These are phyloP conservation scores for Calonectria multiphialidica DNA, from an alignment of 2,329 filamentous ascomycete genomes.

Conservation along the genomic window DNA sequence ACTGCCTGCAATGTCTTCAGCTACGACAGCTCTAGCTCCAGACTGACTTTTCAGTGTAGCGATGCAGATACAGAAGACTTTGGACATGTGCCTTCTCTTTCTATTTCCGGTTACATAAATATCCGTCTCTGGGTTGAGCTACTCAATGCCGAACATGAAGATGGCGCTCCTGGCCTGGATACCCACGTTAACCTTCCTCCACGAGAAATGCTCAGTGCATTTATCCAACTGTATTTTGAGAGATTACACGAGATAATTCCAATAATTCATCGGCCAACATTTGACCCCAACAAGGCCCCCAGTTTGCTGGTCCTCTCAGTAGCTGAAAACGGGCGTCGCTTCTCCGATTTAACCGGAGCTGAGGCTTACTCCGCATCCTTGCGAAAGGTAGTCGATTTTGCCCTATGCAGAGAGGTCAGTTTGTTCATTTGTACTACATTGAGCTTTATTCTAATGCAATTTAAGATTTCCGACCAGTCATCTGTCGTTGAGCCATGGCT, in stretches of 20 bases:
- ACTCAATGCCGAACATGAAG: neutral
- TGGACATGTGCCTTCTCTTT: neutral
- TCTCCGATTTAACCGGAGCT: neutral
- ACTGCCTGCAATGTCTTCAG: neutral
- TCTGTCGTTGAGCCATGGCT: neutral
- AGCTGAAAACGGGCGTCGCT: neutral
- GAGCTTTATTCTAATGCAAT: neutral
- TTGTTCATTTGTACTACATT: rapidly evolving
- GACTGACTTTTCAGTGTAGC: too few species aligned
- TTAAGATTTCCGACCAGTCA: neutral
- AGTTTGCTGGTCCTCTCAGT: neutral
- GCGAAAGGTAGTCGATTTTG: too few species aligned
- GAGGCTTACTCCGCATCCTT: neutral
- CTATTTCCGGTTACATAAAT: neutral
- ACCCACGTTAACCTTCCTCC: neutral
- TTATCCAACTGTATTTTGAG: neutral
- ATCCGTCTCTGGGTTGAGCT: neutral
- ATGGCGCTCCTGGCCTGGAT: neutral
- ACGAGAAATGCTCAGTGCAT: neutral
- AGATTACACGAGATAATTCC: neutral
- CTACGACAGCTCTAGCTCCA: rapidly evolving
- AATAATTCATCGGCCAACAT: neutral
- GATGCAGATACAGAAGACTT: neutral
- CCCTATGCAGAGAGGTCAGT: neutral
- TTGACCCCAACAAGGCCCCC: neutral